Base-by-base conservation (phyloP, 805 yeast genomes). In the Kluyveromyces siamensis region DNA sequence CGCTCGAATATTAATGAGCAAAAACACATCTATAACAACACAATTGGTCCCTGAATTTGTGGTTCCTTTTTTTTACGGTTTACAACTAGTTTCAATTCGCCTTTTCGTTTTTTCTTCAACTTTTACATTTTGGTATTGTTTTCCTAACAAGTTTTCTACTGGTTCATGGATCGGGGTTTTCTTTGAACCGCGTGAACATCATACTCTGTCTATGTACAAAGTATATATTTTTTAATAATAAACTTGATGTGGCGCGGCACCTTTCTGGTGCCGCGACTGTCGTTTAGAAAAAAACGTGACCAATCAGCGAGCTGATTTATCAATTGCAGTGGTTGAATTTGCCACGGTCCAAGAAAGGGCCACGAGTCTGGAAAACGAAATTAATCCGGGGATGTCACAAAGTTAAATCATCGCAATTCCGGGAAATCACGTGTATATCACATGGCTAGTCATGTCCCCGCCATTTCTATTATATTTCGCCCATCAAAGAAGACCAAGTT, bases 1-100 rank as follows among this genome's bases (percentile, higher is more conserved):
- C 40, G 39, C 49, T 30, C 48, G 46, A 52, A 38, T 30, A 16
- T 19, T 35, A 33, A 30, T 39, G 30, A 18, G 43, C n/a, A 27
- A 27, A 18, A 27, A 38, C 44, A 27, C 14, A 37, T 17, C 30
- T 25, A 25, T 16, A 4, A 3, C 40, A 9, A 2, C 25, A 37
- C n/a, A n/a, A n/a, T 4, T n/a, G 17, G 4, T n/a, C n/a, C 13
- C 40, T 17, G 18, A 2, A 10, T 13, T 10, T 4, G 14, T 16
- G 40, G 4, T 17, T 3, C 17, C 35, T 30, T 37, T 25, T 44
- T 18, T 21, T 44, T 44, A 11, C 35, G 35, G 35, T 30, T 30
- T 30, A 30, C 35, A 10, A 30, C 14, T 30, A 5, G 3, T 30
- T 30, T 30, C 35, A 30, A 30, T 30, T 30, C 35, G 11, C 35